phyloP scores from a whole-genome alignment of 2,329 filamentous ascomycete genomes.

The Colletotrichum destructivum region DNA sequence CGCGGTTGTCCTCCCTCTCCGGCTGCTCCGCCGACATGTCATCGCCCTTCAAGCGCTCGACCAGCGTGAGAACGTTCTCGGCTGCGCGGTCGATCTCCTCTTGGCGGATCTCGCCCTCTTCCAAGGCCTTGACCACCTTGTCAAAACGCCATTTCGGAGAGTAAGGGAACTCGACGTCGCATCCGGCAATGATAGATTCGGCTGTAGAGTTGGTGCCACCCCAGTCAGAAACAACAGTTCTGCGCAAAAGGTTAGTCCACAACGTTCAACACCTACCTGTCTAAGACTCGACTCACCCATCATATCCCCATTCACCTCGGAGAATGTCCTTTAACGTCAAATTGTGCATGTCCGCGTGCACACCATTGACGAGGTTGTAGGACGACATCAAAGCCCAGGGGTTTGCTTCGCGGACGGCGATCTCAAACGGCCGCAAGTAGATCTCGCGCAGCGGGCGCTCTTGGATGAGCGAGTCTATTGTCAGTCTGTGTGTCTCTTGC shows the following conservation, averaged over 20 bases:
- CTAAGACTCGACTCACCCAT: constrained; percentile 60
- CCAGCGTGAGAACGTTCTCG: constrained; percentile 72
- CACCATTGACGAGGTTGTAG: constrained; percentile 77
- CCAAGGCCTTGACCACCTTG: constrained; percentile 68
- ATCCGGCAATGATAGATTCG: constrained; percentile 70
- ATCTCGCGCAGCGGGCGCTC: constrained; percentile 78
- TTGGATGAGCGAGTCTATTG: constrained; percentile 74
- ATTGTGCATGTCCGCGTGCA: constrained; percentile 71
- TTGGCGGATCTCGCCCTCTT: constrained; percentile 62
- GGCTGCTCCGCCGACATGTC: constrained; percentile 70
- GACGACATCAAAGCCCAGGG: constrained; percentile 80
- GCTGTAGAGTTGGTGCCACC: constrained; percentile 69
- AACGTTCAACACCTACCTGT: neutral
- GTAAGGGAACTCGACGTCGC: constrained; percentile 72
- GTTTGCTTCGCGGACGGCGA: constrained; percentile 77
- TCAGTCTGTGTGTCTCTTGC: constrained; percentile 78
- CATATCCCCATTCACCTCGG: constrained; percentile 74
- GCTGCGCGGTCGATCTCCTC: constrained; percentile 70
- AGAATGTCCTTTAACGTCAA: constrained; percentile 71
- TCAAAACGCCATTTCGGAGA: constrained; percentile 70
- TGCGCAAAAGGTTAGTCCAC: constrained; percentile 45
- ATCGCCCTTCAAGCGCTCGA: constrained; percentile 73
- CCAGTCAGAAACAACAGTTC: constrained; percentile 73
- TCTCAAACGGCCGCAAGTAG: constrained; percentile 83
- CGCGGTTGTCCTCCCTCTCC: constrained; percentile 70